Conservation (phyloP, 176 grass and related monocot genomes). For the Ananas comosus region DNA sequence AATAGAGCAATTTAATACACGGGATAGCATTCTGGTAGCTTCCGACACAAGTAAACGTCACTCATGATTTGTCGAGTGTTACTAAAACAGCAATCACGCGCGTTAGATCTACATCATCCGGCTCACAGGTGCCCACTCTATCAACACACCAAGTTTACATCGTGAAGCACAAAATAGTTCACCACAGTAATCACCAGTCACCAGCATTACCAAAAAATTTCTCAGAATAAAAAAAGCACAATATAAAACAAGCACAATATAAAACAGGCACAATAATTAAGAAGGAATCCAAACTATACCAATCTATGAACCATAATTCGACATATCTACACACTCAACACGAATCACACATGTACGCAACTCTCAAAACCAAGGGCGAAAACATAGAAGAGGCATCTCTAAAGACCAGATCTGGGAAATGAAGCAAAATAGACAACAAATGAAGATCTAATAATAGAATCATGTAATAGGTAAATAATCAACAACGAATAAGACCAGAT, state of each 20-base stretch:
- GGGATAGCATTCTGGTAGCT: too few species aligned
- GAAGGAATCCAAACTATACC: neutral
- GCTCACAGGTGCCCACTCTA: too few species aligned
- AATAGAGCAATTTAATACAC: too few species aligned
- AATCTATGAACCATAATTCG: neutral
- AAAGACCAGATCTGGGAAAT: neutral
- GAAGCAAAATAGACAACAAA: neutral
- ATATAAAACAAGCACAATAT: neutral
- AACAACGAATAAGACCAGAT: neutral
- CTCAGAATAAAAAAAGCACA: neutral
- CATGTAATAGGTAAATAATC: neutral
- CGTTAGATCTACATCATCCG: too few species aligned
- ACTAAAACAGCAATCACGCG: too few species aligned
- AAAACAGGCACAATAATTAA: neutral
- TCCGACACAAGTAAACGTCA: too few species aligned
- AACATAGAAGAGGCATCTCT: neutral
- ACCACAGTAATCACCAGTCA: neutral
- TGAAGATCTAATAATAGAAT: neutral
- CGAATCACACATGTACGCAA: neutral
- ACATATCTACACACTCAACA: neutral
- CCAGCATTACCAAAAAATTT: neutral
- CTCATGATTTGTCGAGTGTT: too few species aligned
- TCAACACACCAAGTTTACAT: too few species aligned
- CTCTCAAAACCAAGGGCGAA: neutral
- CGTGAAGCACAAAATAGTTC: too few species aligned